Base-by-base conservation (phyloP, 106 monocot species). In the Dioscorea zingiberensis region DNA sequence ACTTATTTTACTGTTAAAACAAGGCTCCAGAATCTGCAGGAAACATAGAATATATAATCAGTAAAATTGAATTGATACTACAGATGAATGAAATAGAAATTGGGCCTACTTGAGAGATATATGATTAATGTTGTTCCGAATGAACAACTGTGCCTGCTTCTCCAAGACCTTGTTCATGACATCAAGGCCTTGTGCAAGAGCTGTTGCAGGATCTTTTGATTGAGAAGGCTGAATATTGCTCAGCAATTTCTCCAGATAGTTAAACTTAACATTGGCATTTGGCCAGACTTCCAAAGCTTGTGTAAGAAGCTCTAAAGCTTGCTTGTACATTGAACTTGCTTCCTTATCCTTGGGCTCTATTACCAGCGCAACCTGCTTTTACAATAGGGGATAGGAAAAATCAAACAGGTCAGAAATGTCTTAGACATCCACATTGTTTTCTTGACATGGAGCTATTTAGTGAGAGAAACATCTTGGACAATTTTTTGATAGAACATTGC, bases 131-230 rank as follows among this genome's bases (percentile, higher is more conserved):
- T 98, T 98, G 66, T 93, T 98, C 53, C 89, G 81, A 46, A 98
- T 98, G 73, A 98, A 98, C 8, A 93, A 72, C 25, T 89, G 93
- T n/a, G 98, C 89, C 32, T 98, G 98, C 73, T 98, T 98, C 78
- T 98, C 98, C 73, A 98, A 86, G 48, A 93, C 98, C 66, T 93
- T 98, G 78, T 93, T 93, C 98, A 98, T 98, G 28, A 98, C 86
- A 86, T 93, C 98, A 62, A 98, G 93, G 48, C 98, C 98, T 57
- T 98, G 98, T 23, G 89, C 89, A 73, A 98, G 80, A 72, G 93
- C 84, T 60, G 89, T 87, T 67, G 98, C 86, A 73, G 98, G 98
- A 72, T 98, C 98, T 79, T 93, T 98, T 55, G 97, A 85, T 47
- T 86, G 98, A 74, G 98, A 93, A 59, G 93, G 93, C 26, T 81